These are phyloP conservation scores for Malania oleifera DNA, from an alignment of 164 flowering plant genomes.

Conservation along the genomic window DNA sequence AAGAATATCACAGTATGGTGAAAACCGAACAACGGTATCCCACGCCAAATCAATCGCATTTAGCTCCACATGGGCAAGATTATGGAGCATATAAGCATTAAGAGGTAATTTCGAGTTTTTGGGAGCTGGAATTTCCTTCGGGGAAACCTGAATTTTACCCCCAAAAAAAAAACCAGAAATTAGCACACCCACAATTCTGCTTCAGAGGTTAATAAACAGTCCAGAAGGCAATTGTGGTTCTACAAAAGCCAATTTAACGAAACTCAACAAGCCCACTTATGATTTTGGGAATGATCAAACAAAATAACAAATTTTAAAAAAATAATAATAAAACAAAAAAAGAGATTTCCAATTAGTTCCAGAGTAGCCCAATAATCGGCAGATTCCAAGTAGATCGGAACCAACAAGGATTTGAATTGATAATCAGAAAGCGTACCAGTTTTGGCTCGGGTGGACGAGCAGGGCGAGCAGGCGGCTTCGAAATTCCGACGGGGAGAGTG, in stretches of 20 bases:
- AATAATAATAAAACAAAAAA: background rate
- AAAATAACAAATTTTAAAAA: background rate
- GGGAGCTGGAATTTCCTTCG: constrained; percentile 86
- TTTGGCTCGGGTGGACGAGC: constrained; percentile 73
- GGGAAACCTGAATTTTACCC: constrained; percentile 57
- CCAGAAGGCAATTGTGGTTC: too few species aligned
- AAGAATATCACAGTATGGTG: constrained; percentile 55
- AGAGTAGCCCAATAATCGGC: too few species aligned
- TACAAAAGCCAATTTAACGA: too few species aligned
- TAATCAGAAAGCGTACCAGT: constrained; percentile 39
- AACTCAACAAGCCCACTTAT: too few species aligned
- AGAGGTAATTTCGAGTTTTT: constrained; percentile 83
- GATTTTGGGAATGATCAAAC: too few species aligned
- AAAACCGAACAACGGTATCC: constrained; percentile 98
- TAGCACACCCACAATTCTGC: background rate
- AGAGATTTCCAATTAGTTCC: background rate
- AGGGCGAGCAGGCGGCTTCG: constrained; percentile 53
- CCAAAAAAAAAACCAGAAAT: background rate
- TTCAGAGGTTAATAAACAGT: too few species aligned
- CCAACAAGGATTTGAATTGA: background rate
- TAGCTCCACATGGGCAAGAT: constrained; percentile 97
- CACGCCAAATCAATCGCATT: constrained; percentile 98
- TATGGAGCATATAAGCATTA: constrained; percentile 92
- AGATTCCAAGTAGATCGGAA: too few species aligned
- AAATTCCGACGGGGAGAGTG: constrained; percentile 56